Evolutionary conservation across 73 alveolate genomes (phyloP).

Genomic region (Blepharisma japonicum): DNA sequence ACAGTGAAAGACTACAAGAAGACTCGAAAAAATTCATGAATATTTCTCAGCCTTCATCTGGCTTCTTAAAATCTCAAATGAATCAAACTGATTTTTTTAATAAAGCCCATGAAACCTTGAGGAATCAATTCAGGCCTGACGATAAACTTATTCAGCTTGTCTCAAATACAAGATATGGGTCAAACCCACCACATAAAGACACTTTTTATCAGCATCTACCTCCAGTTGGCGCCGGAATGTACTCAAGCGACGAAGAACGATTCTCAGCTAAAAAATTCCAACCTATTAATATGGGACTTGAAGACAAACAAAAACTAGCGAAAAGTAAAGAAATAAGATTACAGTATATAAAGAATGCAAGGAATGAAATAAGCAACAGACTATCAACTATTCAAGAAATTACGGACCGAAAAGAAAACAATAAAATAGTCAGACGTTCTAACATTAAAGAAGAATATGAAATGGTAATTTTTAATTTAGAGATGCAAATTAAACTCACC

Average conservation of each 20-base stretch:
- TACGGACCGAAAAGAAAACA: constrained; percentile 19
- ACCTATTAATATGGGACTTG: constrained; percentile 30
- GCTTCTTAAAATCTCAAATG: constrained; percentile 23
- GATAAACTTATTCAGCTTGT: constrained; percentile 25
- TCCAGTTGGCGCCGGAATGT: constrained; percentile 36
- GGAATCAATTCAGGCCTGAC: constrained; percentile 41
- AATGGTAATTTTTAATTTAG: too few species aligned
- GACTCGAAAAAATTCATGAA: constrained; percentile 19
- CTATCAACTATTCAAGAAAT: background rate
- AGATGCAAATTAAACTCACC: too few species aligned
- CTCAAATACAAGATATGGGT: constrained; percentile 54
- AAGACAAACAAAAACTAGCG: background rate
- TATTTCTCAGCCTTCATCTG: constrained; percentile 34
- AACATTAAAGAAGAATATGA: background rate
- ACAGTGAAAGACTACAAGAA: constrained; percentile 36
- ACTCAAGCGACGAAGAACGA: constrained; percentile 29
- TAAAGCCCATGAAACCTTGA: constrained; percentile 31
- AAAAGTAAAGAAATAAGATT: too few species aligned
- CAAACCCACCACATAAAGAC: constrained; percentile 48
- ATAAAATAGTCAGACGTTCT: background rate
- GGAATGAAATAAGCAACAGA: too few species aligned
- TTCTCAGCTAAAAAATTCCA: constrained; percentile 21
- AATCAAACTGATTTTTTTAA: constrained; percentile 31
- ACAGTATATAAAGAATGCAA: too few species aligned
- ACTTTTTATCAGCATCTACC: constrained; percentile 39